Conservation (phyloP, 1,139 yeast species). For the Kodamaea derodonti region DNA sequence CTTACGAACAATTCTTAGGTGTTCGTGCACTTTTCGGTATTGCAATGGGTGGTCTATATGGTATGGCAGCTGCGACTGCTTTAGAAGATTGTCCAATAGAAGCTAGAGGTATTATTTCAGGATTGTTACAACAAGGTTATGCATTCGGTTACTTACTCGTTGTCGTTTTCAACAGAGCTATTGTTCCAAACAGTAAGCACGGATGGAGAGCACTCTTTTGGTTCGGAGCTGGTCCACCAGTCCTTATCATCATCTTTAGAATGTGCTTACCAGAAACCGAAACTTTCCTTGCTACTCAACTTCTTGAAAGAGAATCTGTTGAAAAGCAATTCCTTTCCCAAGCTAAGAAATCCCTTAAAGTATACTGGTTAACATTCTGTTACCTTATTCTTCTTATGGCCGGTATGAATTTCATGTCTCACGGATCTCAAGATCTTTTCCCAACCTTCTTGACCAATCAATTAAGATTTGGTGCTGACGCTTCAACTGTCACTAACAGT, state of each 20-base stretch:
- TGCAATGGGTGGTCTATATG: constrained; percentile 70
- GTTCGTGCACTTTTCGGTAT: constrained; percentile 69
- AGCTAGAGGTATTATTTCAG: constrained; percentile 59
- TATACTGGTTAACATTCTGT: constrained; percentile 35
- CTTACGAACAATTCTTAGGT: constrained; percentile 61
- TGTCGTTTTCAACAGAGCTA: constrained; percentile 61
- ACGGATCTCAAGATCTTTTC: constrained; percentile 53
- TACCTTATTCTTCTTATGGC: constrained; percentile 46
- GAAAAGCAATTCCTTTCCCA: background rate
- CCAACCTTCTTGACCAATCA: constrained; percentile 46
- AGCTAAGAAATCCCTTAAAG: background rate
- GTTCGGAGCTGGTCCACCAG: constrained; percentile 73
- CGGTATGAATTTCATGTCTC: constrained; percentile 51
- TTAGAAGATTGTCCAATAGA: constrained; percentile 63
- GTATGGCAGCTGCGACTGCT: constrained; percentile 64
- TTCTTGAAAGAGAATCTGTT: background rate
- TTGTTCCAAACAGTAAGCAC: constrained; percentile 41
- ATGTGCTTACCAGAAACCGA: constrained; percentile 36
- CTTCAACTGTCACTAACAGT: constrained; percentile 41
- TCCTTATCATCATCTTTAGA: constrained; percentile 54
- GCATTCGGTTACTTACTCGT: constrained; percentile 68
- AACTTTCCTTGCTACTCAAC: constrained; percentile 7
- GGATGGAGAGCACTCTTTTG: constrained; percentile 79
- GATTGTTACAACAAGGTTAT: constrained; percentile 69
- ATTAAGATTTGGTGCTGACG: constrained; percentile 28